Evolutionary conservation across 345 rosid genomes (phyloP).

Genomic region (Eucalyptus polyanthemos): DNA sequence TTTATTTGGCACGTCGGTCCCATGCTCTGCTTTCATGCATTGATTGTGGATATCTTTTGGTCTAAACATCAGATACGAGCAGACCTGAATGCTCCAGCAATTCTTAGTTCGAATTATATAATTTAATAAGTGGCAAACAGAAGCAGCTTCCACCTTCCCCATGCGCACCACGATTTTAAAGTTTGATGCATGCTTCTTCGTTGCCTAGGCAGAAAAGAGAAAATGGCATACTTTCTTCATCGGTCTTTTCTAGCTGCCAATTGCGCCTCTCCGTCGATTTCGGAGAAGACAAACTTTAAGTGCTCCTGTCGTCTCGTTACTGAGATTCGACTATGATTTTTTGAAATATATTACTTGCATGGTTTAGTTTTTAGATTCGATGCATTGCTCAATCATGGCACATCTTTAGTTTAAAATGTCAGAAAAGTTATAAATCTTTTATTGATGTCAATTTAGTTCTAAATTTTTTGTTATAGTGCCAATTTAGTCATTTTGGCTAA

Average conservation of each 20-base stretch:
- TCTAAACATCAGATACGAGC: not conserved
- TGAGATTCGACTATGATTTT: not conserved
- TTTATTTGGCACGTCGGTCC: not conserved
- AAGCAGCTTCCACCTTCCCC: not conserved
- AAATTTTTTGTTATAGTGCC: too few species aligned
- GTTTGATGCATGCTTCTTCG: not conserved
- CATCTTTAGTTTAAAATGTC: not conserved
- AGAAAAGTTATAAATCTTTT: accelerated
- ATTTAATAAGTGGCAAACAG: not conserved
- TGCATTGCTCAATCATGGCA: not conserved
- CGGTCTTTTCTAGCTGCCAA: not conserved
- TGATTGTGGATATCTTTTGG: not conserved
- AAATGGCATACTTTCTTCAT: not conserved
- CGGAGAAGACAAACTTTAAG: not conserved
- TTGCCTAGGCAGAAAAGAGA: not conserved
- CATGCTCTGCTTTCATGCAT: not conserved
- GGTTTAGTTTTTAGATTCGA: not conserved
- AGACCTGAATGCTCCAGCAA: not conserved
- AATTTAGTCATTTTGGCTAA: too few species aligned
- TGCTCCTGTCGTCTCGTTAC: not conserved
- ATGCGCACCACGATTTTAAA: not conserved
- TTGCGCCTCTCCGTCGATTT: not conserved
- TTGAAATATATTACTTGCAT: not conserved
- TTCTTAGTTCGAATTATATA: not conserved
- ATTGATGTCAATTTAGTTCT: too few species aligned